Evolutionary conservation across 768 basidiomycete genomes (phyloP), one percentile per base, ranked within the genome.

Genomic region (Russula brevipes): DNA sequence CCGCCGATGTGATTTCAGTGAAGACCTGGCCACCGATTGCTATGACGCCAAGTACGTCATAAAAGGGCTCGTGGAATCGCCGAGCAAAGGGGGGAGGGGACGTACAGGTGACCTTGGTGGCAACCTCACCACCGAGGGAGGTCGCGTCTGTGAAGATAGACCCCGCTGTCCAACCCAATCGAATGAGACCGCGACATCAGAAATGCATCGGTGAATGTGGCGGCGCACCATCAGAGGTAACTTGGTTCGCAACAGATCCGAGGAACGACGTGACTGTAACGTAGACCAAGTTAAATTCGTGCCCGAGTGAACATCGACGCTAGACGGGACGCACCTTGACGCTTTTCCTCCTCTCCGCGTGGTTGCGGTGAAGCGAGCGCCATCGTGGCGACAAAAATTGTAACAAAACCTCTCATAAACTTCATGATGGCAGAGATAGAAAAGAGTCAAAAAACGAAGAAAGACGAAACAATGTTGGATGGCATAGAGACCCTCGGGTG

Each of bases 101-200:
- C 67, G 24, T 44, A 66, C 67, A 66, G 14, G 65, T 66, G 50
- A 66, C 65, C 3, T 38, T 30, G 0, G 67, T 68, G 17, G 17
- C 44, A 14, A 68, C 5, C 1, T 47, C 5, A 12, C 45, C 55
- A 3, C 36, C 63, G 17, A 53, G 33, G 3, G 57, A 56, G 16
- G 63, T 60, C 5, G 42, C 60, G 0, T 47, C 7, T 4, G 63
- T 41, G 47, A 62, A 45, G 38, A 61, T 35, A 5, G 66, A 65
- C 2, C 49, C 65, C 19, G 24, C 61, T 58, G 61, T 64, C 16
- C n/a, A 16, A 5, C 14, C 66, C 44, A 55, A 54, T 5, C 16
- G 9, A 9, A 42, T 35, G 59, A 33, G 58, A 44, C 4, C 38
- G 12, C 24, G 33, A 33, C 5, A 45, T 41, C 33, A 4, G 46